Base-by-base conservation (phyloP, 768 basidiomycete species). In the Hypsizygus marmoreus region DNA sequence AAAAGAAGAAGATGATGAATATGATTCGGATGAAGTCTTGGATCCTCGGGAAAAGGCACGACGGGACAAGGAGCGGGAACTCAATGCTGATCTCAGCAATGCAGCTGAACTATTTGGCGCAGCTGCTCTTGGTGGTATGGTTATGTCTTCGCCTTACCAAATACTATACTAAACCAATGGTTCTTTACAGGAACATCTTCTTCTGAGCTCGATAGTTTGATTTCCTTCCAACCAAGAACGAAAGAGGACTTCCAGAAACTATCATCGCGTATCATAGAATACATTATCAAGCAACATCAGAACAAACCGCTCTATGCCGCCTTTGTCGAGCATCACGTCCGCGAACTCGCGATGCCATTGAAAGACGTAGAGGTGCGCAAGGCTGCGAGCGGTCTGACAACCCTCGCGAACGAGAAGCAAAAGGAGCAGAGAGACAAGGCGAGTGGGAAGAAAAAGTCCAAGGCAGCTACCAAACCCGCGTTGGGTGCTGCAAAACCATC, bases 361-460 rank as follows among this genome's bases (percentile, higher is more conserved):
- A 88, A 85, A 58, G 93, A 97, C 50, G 83, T 93, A 40, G 95
- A 99, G 56, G 85, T 93, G 20, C 80, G 94, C 50, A 97, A 97
- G 63, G 90, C 82, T 0, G 90, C 92, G 0, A 88, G 83, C 39
- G 83, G 75, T 3, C 71, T 99, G 43, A 91, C 90, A 12, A 86
- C 89, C 2, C 74, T 98, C 5, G 88, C 93, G 39, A 97, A 95
- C 59, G 92, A 95, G 72, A 99, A 98, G 72, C 91, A 95, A 70
- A 90, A 83, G 68, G 91, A 91, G 61, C 84, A 87, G 56, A 79
- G 86, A 52, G 91, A 94, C 26, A 91, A 88, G 64, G 75, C 82
- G 2, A 85, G 81, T 49, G 91, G 92, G 23, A 97, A 95, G 80
- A 95, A 93, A 74, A 95, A 95, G 72, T 69, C 76, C 34, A 88